Evolutionary conservation across 495 filamentous ascomycete species (phyloP), one percentile per base, ranked within the genome.

Genomic region (Cercophora scortea): DNA sequence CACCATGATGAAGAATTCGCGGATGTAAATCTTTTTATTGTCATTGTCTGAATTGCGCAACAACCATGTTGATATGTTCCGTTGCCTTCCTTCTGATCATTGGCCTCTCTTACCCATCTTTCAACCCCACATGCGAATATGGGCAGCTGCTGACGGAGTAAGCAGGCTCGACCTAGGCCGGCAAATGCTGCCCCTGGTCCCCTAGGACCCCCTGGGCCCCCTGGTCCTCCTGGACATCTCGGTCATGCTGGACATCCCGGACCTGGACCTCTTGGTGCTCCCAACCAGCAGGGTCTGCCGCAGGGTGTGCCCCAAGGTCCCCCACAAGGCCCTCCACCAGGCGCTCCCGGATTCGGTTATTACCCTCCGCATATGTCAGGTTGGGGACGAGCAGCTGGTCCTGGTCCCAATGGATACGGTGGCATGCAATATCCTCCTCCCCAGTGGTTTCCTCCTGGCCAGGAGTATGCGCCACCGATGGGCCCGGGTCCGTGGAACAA

Each of bases 21-120:
- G 87, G 87, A 90, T 90, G 84, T 87, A 79, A 88, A 87, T 77
- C 62, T 74, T 68, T 18, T 52, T 74, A 68, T 18, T 52, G 70
- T 79, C 72, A 75, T 79, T 82, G 83, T 85, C 83, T 90, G 82
- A 88, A 75, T 65, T 69, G 89, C 89, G 87, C 88, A 95, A 85
- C 85, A 73, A 60, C 73, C 77, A 68, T 95, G 90, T 91, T 81
- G 90, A 95, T 71, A 85, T 88, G 86, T 42, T 94, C 89, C 91
- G 90, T 95, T 96, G 91, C 90, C 90, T 95, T 96, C 91, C 90
- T 95, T 94, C 90, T 96, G 90, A 90, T 75, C 56, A 49, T 53
- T 53, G 55, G 53, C 51, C 38, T 54, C 47, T 25, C 18, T 33
- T 36, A 11, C 4, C 47, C n/a, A 15, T 33, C 32, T 52, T 38